phyloP scores from a whole-genome alignment of 495 filamentous ascomycete species.

The Penicillium tannophilum region DNA sequence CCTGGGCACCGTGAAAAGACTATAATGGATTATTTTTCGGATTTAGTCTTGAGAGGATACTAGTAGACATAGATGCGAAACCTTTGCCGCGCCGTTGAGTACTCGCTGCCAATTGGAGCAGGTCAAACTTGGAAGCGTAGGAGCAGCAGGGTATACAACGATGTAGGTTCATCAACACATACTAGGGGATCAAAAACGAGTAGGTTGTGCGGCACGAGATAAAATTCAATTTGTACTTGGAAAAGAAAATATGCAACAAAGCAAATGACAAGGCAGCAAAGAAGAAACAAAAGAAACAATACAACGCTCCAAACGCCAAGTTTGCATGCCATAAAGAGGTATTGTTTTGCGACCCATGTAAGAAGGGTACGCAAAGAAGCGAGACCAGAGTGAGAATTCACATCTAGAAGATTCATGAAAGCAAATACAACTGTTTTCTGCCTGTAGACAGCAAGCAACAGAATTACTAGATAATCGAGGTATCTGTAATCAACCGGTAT shows the following conservation, averaged over 20 bases:
- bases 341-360: conserved; percentile 2
- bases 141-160: no score
- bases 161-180: no score
- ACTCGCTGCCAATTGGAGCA: no score
- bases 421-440: background rate
- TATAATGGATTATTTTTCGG: no score
- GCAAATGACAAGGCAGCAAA: background rate
- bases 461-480: conserved; percentile 23
- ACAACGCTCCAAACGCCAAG: conserved; percentile 16
- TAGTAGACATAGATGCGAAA: no score
- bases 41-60: no score
- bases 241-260: background rate
- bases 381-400: background rate
- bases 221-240: conserved; percentile 2
- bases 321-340: conserved; percentile 5
- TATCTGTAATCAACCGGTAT: conserved; percentile 14
- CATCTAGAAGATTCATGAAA: conserved; percentile 7
- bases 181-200: background rate
- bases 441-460: conserved; percentile 30
- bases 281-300: background rate
- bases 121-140: no score
- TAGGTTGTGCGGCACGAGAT: background rate
- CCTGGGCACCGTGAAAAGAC: no score
- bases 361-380: background rate
- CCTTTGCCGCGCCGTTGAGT: no score